phyloP scores from a whole-genome alignment of 23 red algal species.

The Gracilaria domingensis region DNA sequence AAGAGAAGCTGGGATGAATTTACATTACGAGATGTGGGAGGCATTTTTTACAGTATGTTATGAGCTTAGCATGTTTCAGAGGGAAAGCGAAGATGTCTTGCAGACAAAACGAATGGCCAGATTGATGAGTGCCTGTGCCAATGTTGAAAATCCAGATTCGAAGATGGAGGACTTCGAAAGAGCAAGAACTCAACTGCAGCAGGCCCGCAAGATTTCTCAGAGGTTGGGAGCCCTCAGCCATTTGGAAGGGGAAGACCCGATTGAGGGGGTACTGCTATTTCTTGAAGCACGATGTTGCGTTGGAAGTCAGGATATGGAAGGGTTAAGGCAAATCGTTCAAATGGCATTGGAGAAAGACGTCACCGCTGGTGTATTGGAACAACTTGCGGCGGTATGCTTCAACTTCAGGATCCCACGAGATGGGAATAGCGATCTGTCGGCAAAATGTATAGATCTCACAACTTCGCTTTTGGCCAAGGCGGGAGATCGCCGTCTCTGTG shows the following conservation, averaged over 20 bases:
- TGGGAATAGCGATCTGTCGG: neutral
- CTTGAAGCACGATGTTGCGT: conserved; percentile 67
- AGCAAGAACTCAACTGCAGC: conserved; percentile 38
- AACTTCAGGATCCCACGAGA: conserved; percentile 9
- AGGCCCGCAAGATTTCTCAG: conserved; percentile 41
- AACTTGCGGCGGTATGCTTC: conserved; percentile 62
- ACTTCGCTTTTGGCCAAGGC: conserved; percentile 50
- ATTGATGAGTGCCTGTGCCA: conserved; percentile 67
- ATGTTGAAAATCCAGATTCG: conserved; percentile 65
- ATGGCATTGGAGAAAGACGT: neutral
- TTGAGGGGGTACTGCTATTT: conserved; percentile 54
- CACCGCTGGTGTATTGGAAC: conserved; percentile 39
- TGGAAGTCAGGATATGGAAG: conserved; percentile 35
- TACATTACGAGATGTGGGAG: conserved; percentile 34
- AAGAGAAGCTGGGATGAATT: conserved; percentile 33
- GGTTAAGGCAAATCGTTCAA: conserved; percentile 41
- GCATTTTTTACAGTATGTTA: conserved; percentile 66
- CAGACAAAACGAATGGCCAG: conserved; percentile 65
- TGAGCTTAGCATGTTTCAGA: conserved; percentile 27
- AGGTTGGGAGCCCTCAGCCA: conserved; percentile 10
- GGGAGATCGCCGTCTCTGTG: conserved; percentile 40
- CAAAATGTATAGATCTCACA: conserved; percentile 44
- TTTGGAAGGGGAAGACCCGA: conserved; percentile 30
- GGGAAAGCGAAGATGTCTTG: conserved; percentile 4
- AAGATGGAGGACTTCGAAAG: conserved; percentile 1